These are phyloP conservation scores for Phytophthora tubulina DNA, from an alignment of 352 stramenopile species.

Conservation along the genomic window DNA sequence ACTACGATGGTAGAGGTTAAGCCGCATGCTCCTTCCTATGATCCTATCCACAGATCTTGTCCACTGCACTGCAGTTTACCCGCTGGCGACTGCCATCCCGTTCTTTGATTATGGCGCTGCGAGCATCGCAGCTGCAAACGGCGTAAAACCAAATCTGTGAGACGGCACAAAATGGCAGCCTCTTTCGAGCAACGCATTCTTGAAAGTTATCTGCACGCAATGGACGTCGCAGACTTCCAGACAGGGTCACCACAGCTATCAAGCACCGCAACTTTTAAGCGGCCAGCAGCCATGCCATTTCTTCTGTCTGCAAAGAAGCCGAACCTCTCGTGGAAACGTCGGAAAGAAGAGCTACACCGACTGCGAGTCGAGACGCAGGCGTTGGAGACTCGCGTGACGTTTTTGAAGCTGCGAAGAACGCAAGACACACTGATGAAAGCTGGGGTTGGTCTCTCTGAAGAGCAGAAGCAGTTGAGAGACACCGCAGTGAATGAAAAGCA, in stretches of 20 bases:
- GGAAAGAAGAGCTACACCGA: constrained; percentile 45
- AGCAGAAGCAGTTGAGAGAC: constrained; percentile 16
- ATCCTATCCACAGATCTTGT: constrained; percentile 11
- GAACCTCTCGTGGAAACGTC: constrained; percentile 45
- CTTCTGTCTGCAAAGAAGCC: constrained; percentile 28
- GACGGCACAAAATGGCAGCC: not conserved
- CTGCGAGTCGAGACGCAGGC: constrained; percentile 37
- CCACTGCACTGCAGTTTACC: not conserved
- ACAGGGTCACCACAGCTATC: not conserved
- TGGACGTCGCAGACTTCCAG: constrained; percentile 20
- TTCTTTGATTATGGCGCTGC: constrained; percentile 26
- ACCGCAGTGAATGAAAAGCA: constrained; percentile 17
- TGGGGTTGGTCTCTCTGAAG: constrained; percentile 12
- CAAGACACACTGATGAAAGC: constrained; percentile 15
- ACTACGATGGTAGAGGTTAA: not conserved
- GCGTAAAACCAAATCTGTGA: not conserved
- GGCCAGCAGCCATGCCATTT: not conserved
- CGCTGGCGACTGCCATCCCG: not conserved
- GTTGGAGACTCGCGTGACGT: constrained; percentile 39
- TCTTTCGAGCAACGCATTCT: constrained; percentile 20
- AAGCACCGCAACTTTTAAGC: not conserved
- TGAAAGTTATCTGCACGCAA: constrained; percentile 8
- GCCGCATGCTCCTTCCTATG: not conserved
- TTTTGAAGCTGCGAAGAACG: constrained; percentile 31
- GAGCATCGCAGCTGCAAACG: constrained; percentile 19